Evolutionary conservation across 176 grass and related monocot genomes (phyloP).

Genomic region (Eragrostis curvula): DNA sequence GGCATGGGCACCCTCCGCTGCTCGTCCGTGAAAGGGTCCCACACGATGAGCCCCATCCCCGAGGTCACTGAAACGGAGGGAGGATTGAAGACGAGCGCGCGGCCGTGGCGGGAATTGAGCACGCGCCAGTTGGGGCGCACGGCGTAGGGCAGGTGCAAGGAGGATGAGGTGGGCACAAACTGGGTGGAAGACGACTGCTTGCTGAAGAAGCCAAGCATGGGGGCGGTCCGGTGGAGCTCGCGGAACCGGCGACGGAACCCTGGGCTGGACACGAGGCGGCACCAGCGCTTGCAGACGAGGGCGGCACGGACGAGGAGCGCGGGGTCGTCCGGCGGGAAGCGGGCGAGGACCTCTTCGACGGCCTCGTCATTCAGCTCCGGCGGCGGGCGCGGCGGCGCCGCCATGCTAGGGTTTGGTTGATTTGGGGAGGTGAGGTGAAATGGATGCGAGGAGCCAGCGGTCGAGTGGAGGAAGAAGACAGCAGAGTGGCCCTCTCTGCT

Average conservation of each 20-base stretch:
- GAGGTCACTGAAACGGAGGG: too few relatives aligned
- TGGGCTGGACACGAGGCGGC: neutral
- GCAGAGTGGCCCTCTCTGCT: too few relatives aligned
- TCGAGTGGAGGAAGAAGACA: too few relatives aligned
- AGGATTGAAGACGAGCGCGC: neutral
- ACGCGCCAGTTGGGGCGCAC: neutral
- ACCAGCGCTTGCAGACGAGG: constrained; percentile 4
- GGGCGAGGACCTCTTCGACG: neutral
- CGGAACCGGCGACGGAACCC: neutral
- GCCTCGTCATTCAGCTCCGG: neutral
- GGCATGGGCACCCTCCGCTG: neutral
- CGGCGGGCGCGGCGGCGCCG: neutral
- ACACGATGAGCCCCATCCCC: neutral
- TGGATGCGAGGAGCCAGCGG: too few relatives aligned
- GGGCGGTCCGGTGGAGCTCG: neutral
- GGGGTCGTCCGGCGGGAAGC: neutral
- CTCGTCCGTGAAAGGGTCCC: neutral
- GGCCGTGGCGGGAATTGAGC: neutral
- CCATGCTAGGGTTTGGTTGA: neutral
- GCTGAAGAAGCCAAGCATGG: neutral
- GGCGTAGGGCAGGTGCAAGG: neutral
- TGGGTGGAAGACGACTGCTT: neutral
- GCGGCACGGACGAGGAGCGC: neutral
- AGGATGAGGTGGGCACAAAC: neutral
- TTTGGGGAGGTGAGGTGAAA: too few relatives aligned